A percentile compares a stretch with the other conserved stretches of the same genome.
These are phyloP conservation scores for Pythium phragmitis DNA, from an alignment of 352 stramenopile genomes.

Conservation along the genomic window DNA sequence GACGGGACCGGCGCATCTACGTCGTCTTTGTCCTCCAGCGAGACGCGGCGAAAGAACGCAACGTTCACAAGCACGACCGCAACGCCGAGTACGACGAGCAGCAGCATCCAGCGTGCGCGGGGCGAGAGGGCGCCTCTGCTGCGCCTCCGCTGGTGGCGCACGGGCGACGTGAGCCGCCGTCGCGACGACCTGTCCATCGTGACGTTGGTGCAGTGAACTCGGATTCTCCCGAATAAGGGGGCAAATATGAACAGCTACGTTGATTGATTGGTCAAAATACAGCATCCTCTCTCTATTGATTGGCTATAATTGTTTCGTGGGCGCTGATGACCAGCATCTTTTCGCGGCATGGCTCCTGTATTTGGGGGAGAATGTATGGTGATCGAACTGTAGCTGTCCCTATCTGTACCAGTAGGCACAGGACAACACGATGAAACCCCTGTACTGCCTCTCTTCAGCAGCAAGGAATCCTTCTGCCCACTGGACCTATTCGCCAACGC, in stretches of 20 bases:
- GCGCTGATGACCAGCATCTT: background rate
- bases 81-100: conserved; percentile 3
- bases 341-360: background rate
- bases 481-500: conserved; percentile 42
- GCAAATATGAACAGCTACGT: conserved; percentile 13
- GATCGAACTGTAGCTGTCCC: background rate
- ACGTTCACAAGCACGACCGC: conserved; percentile 19
- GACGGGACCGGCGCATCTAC: background rate
- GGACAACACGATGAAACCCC: background rate
- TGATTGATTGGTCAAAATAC: conserved; percentile 20
- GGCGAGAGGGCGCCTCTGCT: background rate
- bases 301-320: background rate
- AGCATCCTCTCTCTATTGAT: background rate
- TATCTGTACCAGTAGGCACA: background rate
- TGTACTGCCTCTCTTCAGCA: too few species aligned
- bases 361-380: conserved; percentile 6
- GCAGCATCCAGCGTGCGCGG: conserved; percentile 10
- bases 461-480: background rate
- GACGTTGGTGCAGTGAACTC: background rate
- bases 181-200: conserved; percentile 14
- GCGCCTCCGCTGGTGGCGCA: background rate
- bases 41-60: conserved; percentile 24
- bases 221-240: background rate
- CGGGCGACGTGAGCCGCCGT: conserved; percentile 8
- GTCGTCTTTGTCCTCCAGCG: conserved; percentile 12